Percentiles rank a stretch among this genome's conserved stretches.
Evolutionary conservation across 2,329 filamentous ascomycete genomes (phyloP).

Genomic region (Fusarium palustre): DNA sequence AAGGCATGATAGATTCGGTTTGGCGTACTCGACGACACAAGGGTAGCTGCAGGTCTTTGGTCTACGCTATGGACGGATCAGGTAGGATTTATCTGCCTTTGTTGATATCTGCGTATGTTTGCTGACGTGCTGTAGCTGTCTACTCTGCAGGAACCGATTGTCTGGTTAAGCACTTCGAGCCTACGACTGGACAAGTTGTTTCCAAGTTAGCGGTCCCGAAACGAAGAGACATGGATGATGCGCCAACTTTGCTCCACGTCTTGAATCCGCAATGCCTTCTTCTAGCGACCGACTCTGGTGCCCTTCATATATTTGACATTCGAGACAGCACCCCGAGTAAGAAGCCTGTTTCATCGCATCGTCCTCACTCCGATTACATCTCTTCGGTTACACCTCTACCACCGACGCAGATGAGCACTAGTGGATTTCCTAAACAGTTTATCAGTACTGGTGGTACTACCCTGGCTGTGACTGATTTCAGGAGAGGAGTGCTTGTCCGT

Average conservation of each 20-base stretch:
- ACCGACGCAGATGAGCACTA: slow-evolving; percentile 82
- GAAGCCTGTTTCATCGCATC: slow-evolving; percentile 81
- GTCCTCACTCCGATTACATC: slow-evolving; percentile 92
- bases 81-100: slow-evolving; percentile 55
- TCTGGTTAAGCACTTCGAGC: slow-evolving; percentile 69
- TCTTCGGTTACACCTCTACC: slow-evolving; percentile 88
- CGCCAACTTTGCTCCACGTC: slow-evolving; percentile 83
- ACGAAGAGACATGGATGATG: slow-evolving; percentile 67
- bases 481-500: slow-evolving; percentile 84
- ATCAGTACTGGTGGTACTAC: slow-evolving; percentile 93
- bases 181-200: slow-evolving; percentile 73
- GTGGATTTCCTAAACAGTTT: slow-evolving; percentile 94
- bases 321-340: slow-evolving; percentile 69
- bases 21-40: slow-evolving; percentile 94
- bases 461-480: slow-evolving; percentile 87
- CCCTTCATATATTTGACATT: slow-evolving; percentile 88
- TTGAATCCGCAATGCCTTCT: slow-evolving; percentile 90
- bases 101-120: background rate
- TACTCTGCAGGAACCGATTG: slow-evolving; percentile 74
- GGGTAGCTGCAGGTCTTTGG: slow-evolving; percentile 87
- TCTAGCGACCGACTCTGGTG: slow-evolving; percentile 89
- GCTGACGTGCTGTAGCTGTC: slow-evolving; percentile 57
- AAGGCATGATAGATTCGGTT: slow-evolving; percentile 80
- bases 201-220: slow-evolving; percentile 85
- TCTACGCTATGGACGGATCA: slow-evolving; percentile 81